Evolutionary conservation across 108 stramenopile species (phyloP).

Genomic region (Cyclotella atomus): DNA sequence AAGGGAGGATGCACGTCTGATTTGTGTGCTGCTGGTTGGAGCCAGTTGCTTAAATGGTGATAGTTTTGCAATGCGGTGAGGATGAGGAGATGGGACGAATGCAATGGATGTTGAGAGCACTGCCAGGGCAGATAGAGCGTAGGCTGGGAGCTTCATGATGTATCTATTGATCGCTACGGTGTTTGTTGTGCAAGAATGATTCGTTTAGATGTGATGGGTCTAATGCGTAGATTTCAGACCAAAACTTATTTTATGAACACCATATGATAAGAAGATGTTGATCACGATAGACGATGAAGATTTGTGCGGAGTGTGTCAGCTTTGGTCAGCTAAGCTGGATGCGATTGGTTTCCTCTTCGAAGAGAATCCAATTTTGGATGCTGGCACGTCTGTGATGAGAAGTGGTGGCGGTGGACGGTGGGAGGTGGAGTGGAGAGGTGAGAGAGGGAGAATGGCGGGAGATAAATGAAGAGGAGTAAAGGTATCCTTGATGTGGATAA

Average conservation of each 20-base stretch:
- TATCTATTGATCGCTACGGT: neutral
- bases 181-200: neutral
- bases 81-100: neutral
- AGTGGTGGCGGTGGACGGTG: too few relatives aligned
- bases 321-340: too few relatives aligned
- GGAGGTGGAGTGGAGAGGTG: too few relatives aligned
- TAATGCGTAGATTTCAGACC: neutral
- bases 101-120: neutral
- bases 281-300: neutral
- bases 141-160: slow-evolving; percentile 1
- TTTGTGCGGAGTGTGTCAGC: too few relatives aligned
- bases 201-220: neutral
- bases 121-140: neutral
- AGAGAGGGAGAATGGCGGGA: too few relatives aligned
- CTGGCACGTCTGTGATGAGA: too few relatives aligned
- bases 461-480: too few relatives aligned
- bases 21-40: neutral
- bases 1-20: neutral
- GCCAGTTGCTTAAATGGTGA: neutral
- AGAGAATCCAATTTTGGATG: neutral
- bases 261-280: neutral
- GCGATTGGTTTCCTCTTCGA: neutral
- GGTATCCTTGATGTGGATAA: too few relatives aligned
- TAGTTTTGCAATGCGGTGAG: neutral
- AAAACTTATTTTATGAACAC: neutral